Percentiles rank a stretch among this genome's conserved stretches.
These are phyloP conservation scores for Fusarium redolens DNA, from an alignment of 2,329 filamentous ascomycete genomes.

Conservation along the genomic window DNA sequence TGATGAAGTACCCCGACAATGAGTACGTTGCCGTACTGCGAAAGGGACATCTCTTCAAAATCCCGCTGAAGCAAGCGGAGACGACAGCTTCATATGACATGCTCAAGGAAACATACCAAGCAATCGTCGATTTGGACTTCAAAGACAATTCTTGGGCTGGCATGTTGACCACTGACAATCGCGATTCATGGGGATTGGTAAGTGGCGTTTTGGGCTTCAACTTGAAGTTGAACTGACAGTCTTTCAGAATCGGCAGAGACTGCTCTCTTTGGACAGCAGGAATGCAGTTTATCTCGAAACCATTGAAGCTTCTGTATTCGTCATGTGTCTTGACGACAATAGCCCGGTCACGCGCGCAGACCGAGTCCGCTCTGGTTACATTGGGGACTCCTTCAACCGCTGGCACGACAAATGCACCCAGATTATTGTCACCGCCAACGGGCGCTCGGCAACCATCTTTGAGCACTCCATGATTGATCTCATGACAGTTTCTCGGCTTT, in stretches of 20 bases:
- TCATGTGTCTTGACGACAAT: conserved; percentile 11
- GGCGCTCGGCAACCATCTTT: conserved; percentile 3
- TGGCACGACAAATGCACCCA: conserved; percentile 15
- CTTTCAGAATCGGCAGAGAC: background rate
- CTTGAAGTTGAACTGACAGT: background rate
- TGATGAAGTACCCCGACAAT: conserved; percentile 3
- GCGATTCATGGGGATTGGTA: conserved; percentile 6
- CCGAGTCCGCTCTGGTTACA: background rate
- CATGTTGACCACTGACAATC: conserved; percentile 9
- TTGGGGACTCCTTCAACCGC: conserved; percentile 9
- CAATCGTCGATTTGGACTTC: conserved; percentile 1
- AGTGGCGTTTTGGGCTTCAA: background rate
- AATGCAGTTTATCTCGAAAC: background rate
- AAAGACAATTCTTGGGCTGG: background rate
- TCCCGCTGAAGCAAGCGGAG: background rate
- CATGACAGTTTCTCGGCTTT: conserved; percentile 7
- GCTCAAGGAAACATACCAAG: background rate
- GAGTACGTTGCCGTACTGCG: conserved; percentile 6
- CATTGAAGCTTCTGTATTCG: background rate
- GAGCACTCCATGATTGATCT: conserved; percentile 17
- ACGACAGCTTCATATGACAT: background rate
- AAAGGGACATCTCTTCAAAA: conserved; percentile 2
- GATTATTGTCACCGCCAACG: conserved; percentile 2
- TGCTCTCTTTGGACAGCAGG: background rate
- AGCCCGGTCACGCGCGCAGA: conserved; percentile 6